These are phyloP conservation scores for Starmerella davenportii DNA, from an alignment of 805 yeast species.

Conservation along the genomic window DNA sequence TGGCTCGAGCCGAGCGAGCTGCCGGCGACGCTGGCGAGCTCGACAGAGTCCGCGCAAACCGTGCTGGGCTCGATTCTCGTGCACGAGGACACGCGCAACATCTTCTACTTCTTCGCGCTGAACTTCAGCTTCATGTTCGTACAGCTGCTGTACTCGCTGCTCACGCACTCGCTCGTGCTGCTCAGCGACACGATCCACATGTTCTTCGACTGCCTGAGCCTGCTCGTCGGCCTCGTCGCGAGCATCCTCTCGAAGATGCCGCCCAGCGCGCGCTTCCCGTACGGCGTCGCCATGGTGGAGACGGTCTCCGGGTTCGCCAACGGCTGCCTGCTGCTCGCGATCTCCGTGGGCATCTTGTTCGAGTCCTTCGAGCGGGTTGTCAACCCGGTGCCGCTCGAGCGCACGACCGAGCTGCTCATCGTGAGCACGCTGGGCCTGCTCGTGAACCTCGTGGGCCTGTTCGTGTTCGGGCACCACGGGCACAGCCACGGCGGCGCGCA, in stretches of 20 bases:
- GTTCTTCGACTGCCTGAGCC: slow-evolving; percentile 86
- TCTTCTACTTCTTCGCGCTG: slow-evolving; percentile 66
- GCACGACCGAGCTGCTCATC: slow-evolving; percentile 64
- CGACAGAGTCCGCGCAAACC: neutral
- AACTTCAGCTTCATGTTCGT: slow-evolving; percentile 89
- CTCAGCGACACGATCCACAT: slow-evolving; percentile 88
- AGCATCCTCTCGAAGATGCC: slow-evolving; percentile 45
- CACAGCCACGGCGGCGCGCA: slow-evolving; percentile 20
- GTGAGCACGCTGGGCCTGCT: slow-evolving; percentile 72
- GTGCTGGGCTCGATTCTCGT: slow-evolving; percentile 25
- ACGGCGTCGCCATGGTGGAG: slow-evolving; percentile 70
- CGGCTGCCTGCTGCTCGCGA: slow-evolving; percentile 73
- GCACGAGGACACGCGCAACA: slow-evolving; percentile 67
- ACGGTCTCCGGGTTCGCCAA: slow-evolving; percentile 91
- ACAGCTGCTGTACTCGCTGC: slow-evolving; percentile 76
- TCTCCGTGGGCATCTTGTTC: slow-evolving; percentile 69
- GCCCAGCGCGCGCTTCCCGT: slow-evolving; percentile 58
- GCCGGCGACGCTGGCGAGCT: neutral
- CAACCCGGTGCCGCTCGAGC: slow-evolving; percentile 58
- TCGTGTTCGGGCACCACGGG: slow-evolving; percentile 67
- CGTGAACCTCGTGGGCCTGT: slow-evolving; percentile 81
- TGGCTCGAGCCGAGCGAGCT: neutral
- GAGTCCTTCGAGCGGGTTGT: slow-evolving; percentile 72
- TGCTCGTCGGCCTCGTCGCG: slow-evolving; percentile 78
- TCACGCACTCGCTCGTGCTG: slow-evolving; percentile 81